These are phyloP conservation scores for Suillus subaureus DNA, from an alignment of 768 basidiomycete genomes.

Conservation along the genomic window DNA sequence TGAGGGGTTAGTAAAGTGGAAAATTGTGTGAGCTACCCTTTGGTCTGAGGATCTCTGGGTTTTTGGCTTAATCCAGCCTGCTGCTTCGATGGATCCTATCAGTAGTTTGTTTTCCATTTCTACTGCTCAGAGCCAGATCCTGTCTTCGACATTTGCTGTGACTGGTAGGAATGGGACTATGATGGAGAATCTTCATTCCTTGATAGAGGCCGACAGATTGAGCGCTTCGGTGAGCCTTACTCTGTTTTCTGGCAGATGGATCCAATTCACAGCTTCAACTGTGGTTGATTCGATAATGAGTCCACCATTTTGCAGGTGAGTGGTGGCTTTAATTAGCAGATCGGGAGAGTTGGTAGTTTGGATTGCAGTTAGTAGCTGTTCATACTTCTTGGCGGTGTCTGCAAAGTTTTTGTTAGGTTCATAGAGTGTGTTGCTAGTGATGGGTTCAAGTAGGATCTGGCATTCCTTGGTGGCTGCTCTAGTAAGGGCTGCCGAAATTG, in stretches of 20 bases:
- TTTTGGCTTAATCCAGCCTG: not conserved
- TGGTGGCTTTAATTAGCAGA: not conserved
- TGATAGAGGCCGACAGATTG: not conserved
- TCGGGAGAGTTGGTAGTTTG: accelerated
- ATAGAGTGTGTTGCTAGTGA: not conserved
- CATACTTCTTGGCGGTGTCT: not conserved
- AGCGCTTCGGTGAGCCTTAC: not conserved
- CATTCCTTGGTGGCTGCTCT: not conserved
- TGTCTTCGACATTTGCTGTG: not conserved
- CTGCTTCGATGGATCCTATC: not conserved
- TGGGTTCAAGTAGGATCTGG: not conserved
- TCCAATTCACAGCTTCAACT: accelerated
- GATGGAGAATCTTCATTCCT: accelerated
- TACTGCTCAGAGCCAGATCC: not conserved
- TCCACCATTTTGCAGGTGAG: not conserved
- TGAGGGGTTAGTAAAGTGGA: not conserved
- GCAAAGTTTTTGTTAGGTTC: not conserved
- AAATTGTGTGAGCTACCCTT: not conserved
- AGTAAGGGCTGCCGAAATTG: not conserved
- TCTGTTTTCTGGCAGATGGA: accelerated
- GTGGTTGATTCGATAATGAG: not conserved
- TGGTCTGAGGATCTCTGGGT: not conserved
- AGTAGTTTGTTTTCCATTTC: not conserved
- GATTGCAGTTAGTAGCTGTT: accelerated
- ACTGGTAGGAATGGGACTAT: not conserved